Evolutionary conservation across 805 yeast genomes (phyloP).

Genomic region (Saccharomycopsis microspora): DNA sequence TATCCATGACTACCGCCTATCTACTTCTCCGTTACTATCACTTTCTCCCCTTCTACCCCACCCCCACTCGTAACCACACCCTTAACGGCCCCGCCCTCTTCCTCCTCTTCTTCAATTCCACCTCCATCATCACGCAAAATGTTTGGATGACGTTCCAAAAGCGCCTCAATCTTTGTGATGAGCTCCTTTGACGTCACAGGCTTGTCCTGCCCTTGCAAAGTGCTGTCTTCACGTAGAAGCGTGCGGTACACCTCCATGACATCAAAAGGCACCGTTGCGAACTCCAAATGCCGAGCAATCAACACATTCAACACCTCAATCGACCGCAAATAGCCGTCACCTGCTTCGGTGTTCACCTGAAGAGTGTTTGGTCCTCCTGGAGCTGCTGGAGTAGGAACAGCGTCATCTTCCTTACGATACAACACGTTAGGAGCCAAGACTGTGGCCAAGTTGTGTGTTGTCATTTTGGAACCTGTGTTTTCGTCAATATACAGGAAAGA

Average conservation of each 20-base stretch:
- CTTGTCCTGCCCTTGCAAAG: slow-evolving; percentile 8
- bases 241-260: slow-evolving; percentile 31
- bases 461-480: slow-evolving; percentile 91
- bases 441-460: slow-evolving; percentile 86
- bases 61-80: too few species aligned
- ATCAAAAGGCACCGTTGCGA: slow-evolving; percentile 66
- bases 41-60: too few species aligned
- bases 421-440: slow-evolving; percentile 90
- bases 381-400: slow-evolving; percentile 20
- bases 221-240: slow-evolving; percentile 18
- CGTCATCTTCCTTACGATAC: slow-evolving; percentile 33
- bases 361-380: slow-evolving; percentile 9
- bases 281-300: slow-evolving; percentile 70
- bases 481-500: slow-evolving; percentile 91
- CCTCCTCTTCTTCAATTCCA: background rate
- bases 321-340: slow-evolving; percentile 76
- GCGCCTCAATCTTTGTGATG: slow-evolving; percentile 23
- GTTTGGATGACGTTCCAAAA: slow-evolving; percentile 20
- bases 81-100: background rate
- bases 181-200: slow-evolving; percentile 28
- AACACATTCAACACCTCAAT: slow-evolving; percentile 82
- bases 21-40: too few species aligned
- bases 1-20: too few species aligned
- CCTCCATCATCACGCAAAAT: slow-evolving; percentile 5
- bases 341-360: slow-evolving; percentile 21